Base-by-base conservation (phyloP, 108 stramenopile species). In the Cyclotella choctawhatcheeana region DNA sequence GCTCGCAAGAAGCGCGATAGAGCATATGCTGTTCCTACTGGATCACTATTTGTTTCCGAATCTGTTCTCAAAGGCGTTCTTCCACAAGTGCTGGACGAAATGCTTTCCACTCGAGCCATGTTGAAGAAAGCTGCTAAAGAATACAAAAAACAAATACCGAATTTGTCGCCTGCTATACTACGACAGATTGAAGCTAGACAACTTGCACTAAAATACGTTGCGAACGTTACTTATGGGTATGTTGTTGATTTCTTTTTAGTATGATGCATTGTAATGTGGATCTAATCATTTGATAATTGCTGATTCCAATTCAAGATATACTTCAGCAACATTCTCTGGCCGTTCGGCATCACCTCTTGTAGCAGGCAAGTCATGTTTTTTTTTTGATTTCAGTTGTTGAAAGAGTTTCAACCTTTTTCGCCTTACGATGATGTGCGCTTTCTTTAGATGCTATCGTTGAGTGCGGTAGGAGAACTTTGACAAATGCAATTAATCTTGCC, bases 141-240 rank as follows among this genome's bases (percentile, higher is more conserved):
- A 47, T 95, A 93, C 78, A 92, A 87, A 67, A 82, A 83, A 47
- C 55, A 72, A 67, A 89, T 83, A n/a, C 82, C 69, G 30, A 62
- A 85, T 71, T 58, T 87, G 33, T 86, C 85, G 14, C 86, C 89
- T 8, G 85, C 87, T 20, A 83, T 85, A 58, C 77, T 93, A 60
- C 76, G 97, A 37, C 93, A 96, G 62, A 85, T 98, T 35, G 95
- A 98, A 81, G 98, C 99, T 13, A 85, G 97, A n/a, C 99, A 99
- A 73, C 81, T 98, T 32, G 99, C 98, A 26, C 81, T 99, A 27
- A 99, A 99, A 69, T 94, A 98, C 80, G 92, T 99, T 66, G 95
- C 98, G 17, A 99, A 99, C 79, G 99, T 99, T 17, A 98, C 97
- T 5, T 99, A 98, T 74, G 95, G 96, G 0, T n/a, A n/a, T n/a